Base-by-base conservation (phyloP, 495 filamentous ascomycete species). In the Entonaema liquescens region DNA sequence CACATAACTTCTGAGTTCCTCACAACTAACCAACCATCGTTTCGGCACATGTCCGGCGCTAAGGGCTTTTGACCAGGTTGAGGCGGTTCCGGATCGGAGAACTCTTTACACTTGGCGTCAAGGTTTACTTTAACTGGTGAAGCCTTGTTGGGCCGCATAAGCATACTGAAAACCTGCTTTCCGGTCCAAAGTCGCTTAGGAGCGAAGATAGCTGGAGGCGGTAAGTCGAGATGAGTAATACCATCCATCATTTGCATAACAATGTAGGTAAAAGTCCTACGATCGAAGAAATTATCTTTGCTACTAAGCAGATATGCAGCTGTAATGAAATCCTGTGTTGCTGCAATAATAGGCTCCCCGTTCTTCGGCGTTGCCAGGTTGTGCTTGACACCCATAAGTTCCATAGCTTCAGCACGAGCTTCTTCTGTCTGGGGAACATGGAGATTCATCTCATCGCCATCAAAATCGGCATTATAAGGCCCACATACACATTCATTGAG, bases 391-490 rank as follows among this genome's bases (percentile, higher is more conserved):
- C 96, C 96, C 96, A 99, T 99, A 44, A 99, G 80, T 75, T 94
- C 92, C 79, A 97, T 95, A 0, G 95, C 95, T 76, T 99, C 95
- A 7, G 94, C 91, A 55, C 96, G 88, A 12, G 95, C 95, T 81
- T 99, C 95, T 81, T 98, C 95, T 2, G 96, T 99, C 77, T 99
- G 95, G 15, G 95, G 95, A 5, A 99, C 94, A 79, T 99, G 95
- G 67, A 99, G 79, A 74, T 99, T 99, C 95, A 99, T 99, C 79
- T 99, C 95, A 69, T 99, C 95, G 71, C 95, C 95, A 73, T 99
- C 95, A 76, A 99, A 99, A 89, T 99, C 95, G 49, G 95, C 95
- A 80, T 99, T 99, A 86, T 99, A 99, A 8, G 95, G 95, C 47
- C 93, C 95, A 77, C 95, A 99, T 6, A 96, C 95, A 87, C 95